These are phyloP conservation scores for Termitomyces bulborhizus DNA, from an alignment of 768 basidiomycete genomes.

Conservation along the genomic window DNA sequence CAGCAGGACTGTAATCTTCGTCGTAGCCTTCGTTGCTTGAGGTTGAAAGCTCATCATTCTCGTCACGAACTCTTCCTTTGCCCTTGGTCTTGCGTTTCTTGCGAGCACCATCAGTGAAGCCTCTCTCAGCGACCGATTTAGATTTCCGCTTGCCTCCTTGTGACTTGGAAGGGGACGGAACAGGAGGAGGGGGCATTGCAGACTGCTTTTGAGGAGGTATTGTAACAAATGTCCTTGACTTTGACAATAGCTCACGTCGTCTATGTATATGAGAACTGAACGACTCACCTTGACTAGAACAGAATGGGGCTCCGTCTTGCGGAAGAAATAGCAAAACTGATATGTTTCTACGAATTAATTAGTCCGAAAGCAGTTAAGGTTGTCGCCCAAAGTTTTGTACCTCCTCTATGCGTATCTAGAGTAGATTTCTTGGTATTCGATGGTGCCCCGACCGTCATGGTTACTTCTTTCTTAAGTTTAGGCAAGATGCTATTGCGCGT, in stretches of 20 bases:
- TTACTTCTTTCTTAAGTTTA: constrained; percentile 58
- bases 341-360: constrained; percentile 56
- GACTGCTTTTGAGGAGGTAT: constrained; percentile 19
- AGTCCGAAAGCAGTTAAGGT: neutral
- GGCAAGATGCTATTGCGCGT: constrained; percentile 51
- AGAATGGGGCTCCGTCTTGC: constrained; percentile 76
- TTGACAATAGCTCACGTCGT: neutral
- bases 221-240: constrained; percentile 36
- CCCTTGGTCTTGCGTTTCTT: constrained; percentile 35
- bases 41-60: constrained; percentile 17
- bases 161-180: constrained; percentile 11
- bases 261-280: neutral
- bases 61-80: constrained; percentile 21
- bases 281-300: constrained; percentile 70
- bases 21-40: constrained; percentile 13
- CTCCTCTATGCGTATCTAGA: constrained; percentile 82
- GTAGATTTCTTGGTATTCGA: constrained; percentile 49
- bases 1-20: constrained; percentile 4
- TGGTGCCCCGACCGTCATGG: constrained; percentile 34
- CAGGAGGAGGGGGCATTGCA: constrained; percentile 15
- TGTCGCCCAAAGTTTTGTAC: constrained; percentile 28
- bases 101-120: constrained; percentile 6
- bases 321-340: constrained; percentile 88
- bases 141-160: constrained; percentile 18
- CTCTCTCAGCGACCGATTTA: constrained; percentile 6